Conservation (phyloP, 148 eudicot species). For the Rhododendron henanense region DNA sequence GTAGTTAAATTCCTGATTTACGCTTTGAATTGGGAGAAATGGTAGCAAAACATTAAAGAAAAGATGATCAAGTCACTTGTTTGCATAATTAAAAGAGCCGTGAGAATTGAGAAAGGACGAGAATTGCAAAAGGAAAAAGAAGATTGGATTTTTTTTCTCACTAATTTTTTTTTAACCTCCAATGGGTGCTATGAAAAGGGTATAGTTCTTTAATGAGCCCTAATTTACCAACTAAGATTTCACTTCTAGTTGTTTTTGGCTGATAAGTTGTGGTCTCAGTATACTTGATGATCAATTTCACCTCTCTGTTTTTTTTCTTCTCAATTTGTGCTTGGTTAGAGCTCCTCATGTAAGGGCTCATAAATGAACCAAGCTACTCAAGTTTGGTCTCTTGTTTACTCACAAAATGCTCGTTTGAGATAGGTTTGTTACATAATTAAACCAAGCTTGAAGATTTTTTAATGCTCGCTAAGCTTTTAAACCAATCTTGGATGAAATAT, state of each 20-base stretch:
- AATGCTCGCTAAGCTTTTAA: not conserved
- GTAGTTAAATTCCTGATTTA: not conserved
- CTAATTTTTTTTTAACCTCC: not conserved
- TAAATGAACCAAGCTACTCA: not conserved
- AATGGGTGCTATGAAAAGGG: not conserved
- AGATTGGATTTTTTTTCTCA: not conserved
- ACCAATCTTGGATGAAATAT: not conserved
- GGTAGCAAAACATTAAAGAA: not conserved
- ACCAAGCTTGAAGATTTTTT: not conserved
- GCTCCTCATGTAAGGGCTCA: not conserved
- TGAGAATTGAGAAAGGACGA: not conserved
- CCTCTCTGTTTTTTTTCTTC: not conserved
- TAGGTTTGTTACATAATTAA: not conserved
- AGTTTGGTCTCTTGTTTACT: not conserved
- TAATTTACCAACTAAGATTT: not conserved
- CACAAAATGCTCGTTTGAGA: not conserved
- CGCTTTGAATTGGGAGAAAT: not conserved
- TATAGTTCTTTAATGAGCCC: not conserved
- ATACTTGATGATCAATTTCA: not conserved
- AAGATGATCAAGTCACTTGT: not conserved
- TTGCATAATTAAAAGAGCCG: not conserved
- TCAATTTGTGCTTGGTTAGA: not conserved
- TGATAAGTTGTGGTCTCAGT: not conserved
- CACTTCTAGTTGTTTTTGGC: not conserved
- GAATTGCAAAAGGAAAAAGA: not conserved